Percentiles rank a stretch among this genome's conserved stretches.
phyloP scores from a whole-genome alignment of 371 early-diverging fungal genomes.

The Homolaphlyctis polyrhiza region DNA sequence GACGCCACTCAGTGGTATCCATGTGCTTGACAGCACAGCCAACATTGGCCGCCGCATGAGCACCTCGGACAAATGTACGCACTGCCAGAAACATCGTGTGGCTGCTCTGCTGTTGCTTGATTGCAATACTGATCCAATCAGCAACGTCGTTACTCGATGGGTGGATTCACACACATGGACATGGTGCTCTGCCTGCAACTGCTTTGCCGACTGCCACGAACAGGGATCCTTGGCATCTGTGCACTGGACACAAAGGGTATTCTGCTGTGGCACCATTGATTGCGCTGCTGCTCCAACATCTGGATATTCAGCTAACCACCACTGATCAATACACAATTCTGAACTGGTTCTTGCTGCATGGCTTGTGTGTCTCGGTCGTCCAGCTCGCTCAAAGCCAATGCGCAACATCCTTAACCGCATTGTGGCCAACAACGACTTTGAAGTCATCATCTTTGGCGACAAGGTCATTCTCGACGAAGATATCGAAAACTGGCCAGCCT shows the following conservation, averaged over 20 bases:
- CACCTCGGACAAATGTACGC: no score
- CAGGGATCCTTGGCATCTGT: constrained; percentile 70
- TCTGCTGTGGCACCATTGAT: no score
- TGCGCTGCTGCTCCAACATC: background rate
- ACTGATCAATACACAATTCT: background rate
- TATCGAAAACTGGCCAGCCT: constrained; percentile 88
- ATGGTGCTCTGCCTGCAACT: no score
- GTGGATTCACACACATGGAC: background rate
- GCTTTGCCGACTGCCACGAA: no score
- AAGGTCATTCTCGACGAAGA: constrained; percentile 94
- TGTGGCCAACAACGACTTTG: constrained; percentile 69
- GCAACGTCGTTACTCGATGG: no score
- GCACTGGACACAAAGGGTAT: constrained; percentile 82
- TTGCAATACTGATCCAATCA: no score
- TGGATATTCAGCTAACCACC: background rate
- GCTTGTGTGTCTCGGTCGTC: background rate
- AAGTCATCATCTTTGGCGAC: constrained; percentile 91
- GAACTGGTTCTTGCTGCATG: background rate
- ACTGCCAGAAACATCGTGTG: no score
- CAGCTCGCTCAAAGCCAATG: constrained; percentile 94
- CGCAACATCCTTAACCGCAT: constrained; percentile 85
- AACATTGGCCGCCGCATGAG: no score
- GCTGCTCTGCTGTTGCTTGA: no score
- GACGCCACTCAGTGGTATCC: no score
- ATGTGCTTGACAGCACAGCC: no score